These are phyloP conservation scores for Brassica hybrid DNA, from an alignment of 441 rosid species.

Conservation along the genomic window DNA sequence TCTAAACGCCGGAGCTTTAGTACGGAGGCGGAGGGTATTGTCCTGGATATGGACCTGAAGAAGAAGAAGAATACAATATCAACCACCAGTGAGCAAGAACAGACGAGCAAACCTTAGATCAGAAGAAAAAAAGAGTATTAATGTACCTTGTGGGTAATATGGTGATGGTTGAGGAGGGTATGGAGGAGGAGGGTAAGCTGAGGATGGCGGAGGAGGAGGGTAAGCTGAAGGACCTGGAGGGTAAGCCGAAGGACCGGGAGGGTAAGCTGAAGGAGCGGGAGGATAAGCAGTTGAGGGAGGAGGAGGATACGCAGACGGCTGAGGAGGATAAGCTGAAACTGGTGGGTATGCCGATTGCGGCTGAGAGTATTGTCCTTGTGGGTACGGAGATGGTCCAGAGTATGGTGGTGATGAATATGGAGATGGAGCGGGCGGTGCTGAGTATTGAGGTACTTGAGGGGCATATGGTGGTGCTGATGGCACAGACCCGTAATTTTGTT, in stretches of 20 bases:
- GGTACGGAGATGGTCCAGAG: conserved; percentile 47
- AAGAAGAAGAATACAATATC: neutral
- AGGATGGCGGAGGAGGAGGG: conserved; percentile 28
- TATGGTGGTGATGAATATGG: conserved; percentile 41
- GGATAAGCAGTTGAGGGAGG: conserved; percentile 53
- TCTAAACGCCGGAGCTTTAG: conserved; percentile 37
- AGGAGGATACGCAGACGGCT: conserved; percentile 53
- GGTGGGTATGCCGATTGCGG: conserved; percentile 46
- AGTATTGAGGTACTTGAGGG: conserved; percentile 47
- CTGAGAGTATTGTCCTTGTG: conserved; percentile 47
- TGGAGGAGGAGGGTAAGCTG: conserved; percentile 28
- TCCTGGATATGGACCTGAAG: conserved; percentile 64
- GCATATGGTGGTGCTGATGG: conserved; percentile 50
- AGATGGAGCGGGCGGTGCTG: conserved; percentile 49
- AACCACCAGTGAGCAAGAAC: conserved; percentile 5
- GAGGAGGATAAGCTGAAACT: conserved; percentile 48
- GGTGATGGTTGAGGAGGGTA: conserved; percentile 51
- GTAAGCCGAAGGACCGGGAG: conserved; percentile 35
- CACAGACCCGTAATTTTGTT: conserved; percentile 36
- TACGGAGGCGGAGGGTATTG: conserved; percentile 69
- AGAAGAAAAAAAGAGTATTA: neutral
- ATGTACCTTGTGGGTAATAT: conserved; percentile 41
- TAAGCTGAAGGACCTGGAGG: conserved; percentile 42
- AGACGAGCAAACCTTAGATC: neutral
- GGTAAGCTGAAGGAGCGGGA: conserved; percentile 50